Conservation (phyloP, 306 rosid species). For the Hippophae tibetana region DNA sequence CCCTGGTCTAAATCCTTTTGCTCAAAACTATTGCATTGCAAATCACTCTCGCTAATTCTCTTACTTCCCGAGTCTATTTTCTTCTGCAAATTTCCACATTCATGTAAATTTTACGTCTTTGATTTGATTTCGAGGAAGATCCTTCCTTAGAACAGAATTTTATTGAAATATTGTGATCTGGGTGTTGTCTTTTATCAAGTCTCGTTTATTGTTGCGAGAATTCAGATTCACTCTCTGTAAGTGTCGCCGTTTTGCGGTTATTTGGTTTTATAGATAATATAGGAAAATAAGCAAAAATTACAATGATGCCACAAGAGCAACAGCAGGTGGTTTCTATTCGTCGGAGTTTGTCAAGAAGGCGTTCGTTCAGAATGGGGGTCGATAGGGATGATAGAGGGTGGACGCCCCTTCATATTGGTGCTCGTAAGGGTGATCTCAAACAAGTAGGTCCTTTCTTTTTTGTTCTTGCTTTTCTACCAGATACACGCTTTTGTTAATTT, state of each 20-base stretch:
- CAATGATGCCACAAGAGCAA: constrained; percentile 38
- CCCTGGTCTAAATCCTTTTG: constrained; percentile 95
- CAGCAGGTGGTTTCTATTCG: constrained; percentile 14
- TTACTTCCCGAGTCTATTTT: background rate
- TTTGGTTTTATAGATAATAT: background rate
- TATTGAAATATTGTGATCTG: background rate
- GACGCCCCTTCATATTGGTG: constrained; percentile 65
- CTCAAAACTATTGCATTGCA: constrained; percentile 64
- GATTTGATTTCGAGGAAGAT: background rate
- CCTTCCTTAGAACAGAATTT: no score
- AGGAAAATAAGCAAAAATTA: no score
- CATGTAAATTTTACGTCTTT: constrained; percentile 28
- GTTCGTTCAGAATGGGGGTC: constrained; percentile 33
- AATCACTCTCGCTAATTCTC: constrained; percentile 73
- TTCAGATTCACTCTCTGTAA: background rate
- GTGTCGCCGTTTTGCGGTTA: background rate
- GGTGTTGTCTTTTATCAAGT: background rate
- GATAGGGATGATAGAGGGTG: constrained; percentile 77
- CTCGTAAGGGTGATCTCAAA: constrained; percentile 71
- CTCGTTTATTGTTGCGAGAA: background rate
- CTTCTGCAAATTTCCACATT: background rate
- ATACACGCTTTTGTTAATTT: no score
- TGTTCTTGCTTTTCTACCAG: no score
- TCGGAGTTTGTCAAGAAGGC: constrained; percentile 50
- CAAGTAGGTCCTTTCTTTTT: constrained; percentile 20